Evolutionary conservation across 345 rosid species (phyloP), one percentile per base, ranked within the genome.

Genomic region (Cardamine chenopodiifolia): DNA sequence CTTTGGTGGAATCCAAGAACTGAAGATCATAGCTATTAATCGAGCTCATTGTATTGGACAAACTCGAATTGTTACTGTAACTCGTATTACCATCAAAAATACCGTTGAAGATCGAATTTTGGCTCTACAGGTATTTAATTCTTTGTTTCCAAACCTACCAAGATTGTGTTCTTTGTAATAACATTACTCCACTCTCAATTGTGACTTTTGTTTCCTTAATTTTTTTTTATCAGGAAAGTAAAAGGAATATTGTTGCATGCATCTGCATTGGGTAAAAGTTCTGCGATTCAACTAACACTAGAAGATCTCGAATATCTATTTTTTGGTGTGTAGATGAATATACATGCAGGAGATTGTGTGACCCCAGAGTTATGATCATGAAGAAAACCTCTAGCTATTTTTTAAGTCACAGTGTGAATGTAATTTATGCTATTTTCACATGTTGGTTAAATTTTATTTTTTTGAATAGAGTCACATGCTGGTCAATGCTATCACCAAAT

Each of bases 1-100:
- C 96, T 87, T 45, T 93, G 98, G 98, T 93, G 97, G 98, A 89
- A 93, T 82, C 97, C 98, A 47, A 85, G 93, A 35, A 93, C 97
- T 1, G 78, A 74, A 19, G 78, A 75, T 25, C 79, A 75, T n/a
- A 49, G 79, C 74, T 39, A 60, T 75, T 9, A 97, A 93, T 73
- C 82, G 96, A 78, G 96, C 98, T 49, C 98, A 91, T 82, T 87
- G 97, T 76, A 93, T 93, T 66, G 97, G 98, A 77, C 98, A 93
- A 82, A 93, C 98, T 59, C 93, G 91, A 66, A 83, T 93, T 1
- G 94, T 93, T 59, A 93, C 86, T 29, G 96, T 93, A 25, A 86
- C 73, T 49, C 89, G 97, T 45, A 78, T 93, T 42, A 85, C 97
- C n/a, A 76, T 89, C 31, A 88, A 77, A 65, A 83, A 91, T 62